Evolutionary conservation across 495 filamentous ascomycete species (phyloP).

Genomic region (Aspergillus bridgeri): DNA sequence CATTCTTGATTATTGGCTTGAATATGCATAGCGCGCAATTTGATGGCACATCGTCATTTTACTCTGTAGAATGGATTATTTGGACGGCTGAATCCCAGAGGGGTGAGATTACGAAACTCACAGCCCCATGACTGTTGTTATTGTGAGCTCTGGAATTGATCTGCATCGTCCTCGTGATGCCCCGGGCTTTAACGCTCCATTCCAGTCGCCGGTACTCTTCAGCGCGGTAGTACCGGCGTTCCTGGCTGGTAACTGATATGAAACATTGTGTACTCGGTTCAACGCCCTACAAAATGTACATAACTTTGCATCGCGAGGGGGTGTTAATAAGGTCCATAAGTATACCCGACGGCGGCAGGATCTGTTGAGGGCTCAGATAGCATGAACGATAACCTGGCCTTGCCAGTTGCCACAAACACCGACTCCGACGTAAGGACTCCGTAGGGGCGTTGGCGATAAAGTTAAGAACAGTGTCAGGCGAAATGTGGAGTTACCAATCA

Average conservation of each 20-base stretch:
- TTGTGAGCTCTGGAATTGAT: background rate
- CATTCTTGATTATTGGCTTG: background rate
- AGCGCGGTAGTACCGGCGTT: background rate
- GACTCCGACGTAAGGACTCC: background rate
- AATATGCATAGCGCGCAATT: background rate
- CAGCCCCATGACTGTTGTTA: background rate
- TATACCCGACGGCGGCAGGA: background rate
- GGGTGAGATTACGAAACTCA: background rate
- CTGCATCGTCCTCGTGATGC: background rate
- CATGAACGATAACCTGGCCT: background rate
- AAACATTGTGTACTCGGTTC: background rate
- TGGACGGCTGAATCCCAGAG: background rate
- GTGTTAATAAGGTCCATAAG: background rate
- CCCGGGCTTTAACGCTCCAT: background rate
- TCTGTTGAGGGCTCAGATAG: too few relatives aligned
- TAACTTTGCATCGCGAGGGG: background rate
- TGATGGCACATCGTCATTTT: background rate
- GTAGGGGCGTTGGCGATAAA: background rate
- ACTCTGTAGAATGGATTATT: background rate
- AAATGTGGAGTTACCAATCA: background rate
- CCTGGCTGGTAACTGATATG: background rate
- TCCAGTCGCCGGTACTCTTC: background rate
- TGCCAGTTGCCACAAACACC: too few relatives aligned
- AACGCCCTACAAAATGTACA: background rate
- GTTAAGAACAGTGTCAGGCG: background rate